Conservation (phyloP, 1,284 basidiomycete genomes). For the Apiotrichum gracile region DNA sequence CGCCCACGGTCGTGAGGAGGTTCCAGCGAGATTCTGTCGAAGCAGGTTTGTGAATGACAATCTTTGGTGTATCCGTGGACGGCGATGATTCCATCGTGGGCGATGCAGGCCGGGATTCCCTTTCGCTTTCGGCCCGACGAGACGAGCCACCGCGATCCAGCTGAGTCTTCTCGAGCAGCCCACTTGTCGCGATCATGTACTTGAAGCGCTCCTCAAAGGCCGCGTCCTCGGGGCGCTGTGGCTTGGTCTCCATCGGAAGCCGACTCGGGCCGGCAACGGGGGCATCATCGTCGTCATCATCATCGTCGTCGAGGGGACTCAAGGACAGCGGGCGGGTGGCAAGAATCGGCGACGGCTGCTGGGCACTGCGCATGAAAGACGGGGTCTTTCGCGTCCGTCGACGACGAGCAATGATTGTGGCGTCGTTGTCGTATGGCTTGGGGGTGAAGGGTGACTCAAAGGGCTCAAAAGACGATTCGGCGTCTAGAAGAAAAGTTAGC, state of each 20-base stretch:
- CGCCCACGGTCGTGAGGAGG: background rate
- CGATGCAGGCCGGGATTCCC: background rate
- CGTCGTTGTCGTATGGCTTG: background rate
- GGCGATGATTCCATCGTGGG: background rate
- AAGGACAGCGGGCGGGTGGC: background rate
- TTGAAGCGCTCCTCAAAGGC: slow-evolving; percentile 40
- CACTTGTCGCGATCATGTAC: slow-evolving; percentile 39
- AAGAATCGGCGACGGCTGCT: background rate
- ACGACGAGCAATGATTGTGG: background rate
- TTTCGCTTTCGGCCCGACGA: background rate
- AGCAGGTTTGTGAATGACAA: background rate
- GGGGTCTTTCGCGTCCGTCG: background rate
- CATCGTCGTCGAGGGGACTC: no score
- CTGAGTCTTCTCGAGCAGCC: slow-evolving; percentile 30
- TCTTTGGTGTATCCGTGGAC: background rate
- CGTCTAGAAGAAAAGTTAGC: slow-evolving; percentile 1
- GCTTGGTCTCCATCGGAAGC: background rate
- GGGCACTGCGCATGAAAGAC: background rate
- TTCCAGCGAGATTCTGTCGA: background rate
- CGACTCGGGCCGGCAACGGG: background rate
- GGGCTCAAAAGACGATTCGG: slow-evolving; percentile 14
- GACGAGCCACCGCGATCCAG: background rate
- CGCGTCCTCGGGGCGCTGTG: slow-evolving; percentile 5
- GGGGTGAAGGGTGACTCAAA: slow-evolving; percentile 1
- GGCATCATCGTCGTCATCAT: background rate